Evolutionary conservation across 352 stramenopile species (phyloP), one percentile per base, ranked within the genome.

Genomic region (Phytophthora litchii): DNA sequence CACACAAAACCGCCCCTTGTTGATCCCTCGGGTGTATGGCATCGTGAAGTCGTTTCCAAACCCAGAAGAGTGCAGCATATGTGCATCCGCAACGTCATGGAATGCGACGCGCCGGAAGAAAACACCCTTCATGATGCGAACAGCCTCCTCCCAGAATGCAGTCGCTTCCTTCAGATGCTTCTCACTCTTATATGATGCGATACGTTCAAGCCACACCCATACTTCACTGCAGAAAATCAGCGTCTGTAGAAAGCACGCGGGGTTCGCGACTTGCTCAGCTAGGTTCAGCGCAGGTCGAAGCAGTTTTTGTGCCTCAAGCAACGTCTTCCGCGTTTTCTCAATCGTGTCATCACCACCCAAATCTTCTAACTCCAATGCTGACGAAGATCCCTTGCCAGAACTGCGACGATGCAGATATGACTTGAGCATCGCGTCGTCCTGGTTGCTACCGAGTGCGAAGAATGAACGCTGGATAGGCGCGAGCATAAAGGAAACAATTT

Each of bases 31-130:
- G 1, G 42, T 45, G n/a, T 66, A 62, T 3, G 55, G 60, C 44
- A 67, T 61, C 10, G 57, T 60, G 23, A 77, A 73, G 23, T 71
- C 60, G 42, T 64, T 64, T 10, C 62, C 58, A 44, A 74, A 67
- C 3, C 62, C 62, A 27, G 67, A 69, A 2, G 67, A 66, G 27
- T 74, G 60, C 38, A 72, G n/a, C 14, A 60, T 53, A 19, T 49
- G 63, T 6, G 42, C 61, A 62, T 72, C 65, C 12, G 54, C 68
- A 14, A 76, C 45, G 41, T 80, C 71, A 27, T 92, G 74, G 37
- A 94, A 91, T 9, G 82, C 72, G 4, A 94, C 83, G 3, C 83
- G 81, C 4, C 85, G 80, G 12, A 95, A 78, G 50, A 89, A 95
- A 0, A 94, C 80, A 0, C 79, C 80, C 21, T 93, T 89, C 44